Conservation (phyloP, 306 rosid genomes). For the Casuarina glauca region DNA sequence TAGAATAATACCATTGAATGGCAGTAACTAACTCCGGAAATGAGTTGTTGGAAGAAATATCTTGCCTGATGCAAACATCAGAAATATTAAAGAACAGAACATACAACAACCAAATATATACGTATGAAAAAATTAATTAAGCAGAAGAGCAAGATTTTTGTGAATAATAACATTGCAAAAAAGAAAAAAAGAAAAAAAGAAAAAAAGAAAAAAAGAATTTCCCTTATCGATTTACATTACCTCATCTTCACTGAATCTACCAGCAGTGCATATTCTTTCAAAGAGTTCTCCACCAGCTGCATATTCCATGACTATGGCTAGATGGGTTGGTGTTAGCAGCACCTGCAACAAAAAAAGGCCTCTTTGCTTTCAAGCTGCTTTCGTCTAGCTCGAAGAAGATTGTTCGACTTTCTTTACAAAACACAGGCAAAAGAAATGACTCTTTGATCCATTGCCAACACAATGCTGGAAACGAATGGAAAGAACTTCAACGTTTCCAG, state of each 20-base stretch:
- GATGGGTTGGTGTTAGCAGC: conserved; percentile 77
- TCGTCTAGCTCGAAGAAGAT: no score
- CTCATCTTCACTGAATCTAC: conserved; percentile 98
- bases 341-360: conserved; percentile 47
- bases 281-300: conserved; percentile 96
- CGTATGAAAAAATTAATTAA: not conserved
- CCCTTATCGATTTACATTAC: conserved; percentile 32
- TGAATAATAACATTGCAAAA: no score
- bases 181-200: no score
- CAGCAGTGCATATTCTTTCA: conserved; percentile 92
- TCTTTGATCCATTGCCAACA: not conserved
- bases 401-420: not conserved
- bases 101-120: not conserved
- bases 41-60: conserved; percentile 86
- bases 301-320: conserved; percentile 97
- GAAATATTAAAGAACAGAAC: not conserved
- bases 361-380: conserved; percentile 5
- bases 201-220: not conserved
- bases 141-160: not conserved
- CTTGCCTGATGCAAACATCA: conserved; percentile 58
- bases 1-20: conserved; percentile 75
- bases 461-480: not conserved
- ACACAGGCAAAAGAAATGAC: not conserved
- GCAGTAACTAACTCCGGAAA: conserved; percentile 96
- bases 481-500: not conserved